These are phyloP conservation scores for Lagenaria siceraria DNA, from an alignment of 306 rosid genomes.

Conservation along the genomic window DNA sequence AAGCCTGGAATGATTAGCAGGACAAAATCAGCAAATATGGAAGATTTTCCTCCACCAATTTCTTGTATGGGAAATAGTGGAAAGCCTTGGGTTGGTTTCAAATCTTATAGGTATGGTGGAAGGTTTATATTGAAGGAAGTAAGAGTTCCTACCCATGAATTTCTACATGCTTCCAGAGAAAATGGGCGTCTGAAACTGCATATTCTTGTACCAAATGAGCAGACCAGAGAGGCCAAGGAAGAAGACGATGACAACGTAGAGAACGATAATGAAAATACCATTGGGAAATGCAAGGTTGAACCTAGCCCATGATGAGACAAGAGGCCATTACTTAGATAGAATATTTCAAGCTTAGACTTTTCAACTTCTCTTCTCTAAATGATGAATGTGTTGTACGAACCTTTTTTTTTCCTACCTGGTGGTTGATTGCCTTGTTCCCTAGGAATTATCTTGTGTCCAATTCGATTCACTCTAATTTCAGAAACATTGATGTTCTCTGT, in stretches of 20 bases:
- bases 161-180: conserved; percentile 69
- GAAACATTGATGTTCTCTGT: not conserved
- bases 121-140: conserved; percentile 64
- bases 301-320: not conserved
- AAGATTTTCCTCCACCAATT: conserved; percentile 76
- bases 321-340: not conserved
- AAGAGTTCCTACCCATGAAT: conserved; percentile 47
- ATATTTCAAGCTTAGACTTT: not conserved
- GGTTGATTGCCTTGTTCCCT: not conserved
- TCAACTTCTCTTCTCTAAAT: not conserved
- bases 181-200: conserved; percentile 66
- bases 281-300: conserved; percentile 12
- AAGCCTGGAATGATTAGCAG: conserved; percentile 30
- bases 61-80: conserved; percentile 61
- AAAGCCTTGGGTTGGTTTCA: conserved; percentile 60
- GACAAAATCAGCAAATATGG: conserved; percentile 26
- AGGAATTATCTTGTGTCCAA: not conserved
- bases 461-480: not conserved
- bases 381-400: not conserved
- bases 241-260: not conserved
- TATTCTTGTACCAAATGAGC: conserved; percentile 39
- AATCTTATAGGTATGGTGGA: conserved; percentile 50
- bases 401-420: not conserved
- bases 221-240: conserved; percentile 16
- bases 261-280: not conserved